Evolutionary conservation across 2,329 filamentous ascomycete species (phyloP), one percentile per base, ranked within the genome.

Genomic region (Phialophora chinensis): DNA sequence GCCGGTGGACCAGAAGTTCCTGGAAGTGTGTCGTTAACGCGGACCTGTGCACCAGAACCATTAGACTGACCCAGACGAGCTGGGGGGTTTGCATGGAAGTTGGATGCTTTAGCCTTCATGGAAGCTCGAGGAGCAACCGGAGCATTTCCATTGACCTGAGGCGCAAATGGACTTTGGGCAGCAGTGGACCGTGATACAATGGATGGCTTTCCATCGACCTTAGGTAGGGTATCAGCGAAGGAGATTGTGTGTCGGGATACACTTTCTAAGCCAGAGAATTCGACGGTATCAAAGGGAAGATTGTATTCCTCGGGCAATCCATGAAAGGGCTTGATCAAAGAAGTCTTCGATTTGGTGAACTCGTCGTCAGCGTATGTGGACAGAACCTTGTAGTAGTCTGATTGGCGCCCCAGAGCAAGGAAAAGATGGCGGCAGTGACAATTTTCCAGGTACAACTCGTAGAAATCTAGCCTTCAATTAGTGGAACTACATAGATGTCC

Each of bases 361-460:
- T 66, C 66, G 29, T 71, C 69, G 42, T 71, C 69, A 25, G 61
- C 60, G 63, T 71, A 71, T 29, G 63, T 58, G 54, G 68, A 50
- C 12, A 71, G 62, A 31, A 67, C 61, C 4, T 58, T 64, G 59
- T 69, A 69, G 54, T 71, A 71, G 29, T 68, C 67, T 1, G 67
- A 67, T n/a, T 64, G 35, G 10, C 65, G 61, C 4, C 64, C 62
- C 12, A 71, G 44, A 11, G 67, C 69, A 14, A 71, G 66, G 56
- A 70, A 68, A 33, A 70, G 47, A 49, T 71, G 69, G 53, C 67
- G 56, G 54, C 67, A 69, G 42, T 71, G 69, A 59, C 67, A 71
- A 44, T 71, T 71, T 60, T 71, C 69, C 31, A 71, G 59, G 49
- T 64, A 65, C 29, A 71, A 31, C 57, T 68, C 66, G 55, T 71